phyloP scores from a whole-genome alignment of 75 land plant species.

The Chamaecyparis obtusa region DNA sequence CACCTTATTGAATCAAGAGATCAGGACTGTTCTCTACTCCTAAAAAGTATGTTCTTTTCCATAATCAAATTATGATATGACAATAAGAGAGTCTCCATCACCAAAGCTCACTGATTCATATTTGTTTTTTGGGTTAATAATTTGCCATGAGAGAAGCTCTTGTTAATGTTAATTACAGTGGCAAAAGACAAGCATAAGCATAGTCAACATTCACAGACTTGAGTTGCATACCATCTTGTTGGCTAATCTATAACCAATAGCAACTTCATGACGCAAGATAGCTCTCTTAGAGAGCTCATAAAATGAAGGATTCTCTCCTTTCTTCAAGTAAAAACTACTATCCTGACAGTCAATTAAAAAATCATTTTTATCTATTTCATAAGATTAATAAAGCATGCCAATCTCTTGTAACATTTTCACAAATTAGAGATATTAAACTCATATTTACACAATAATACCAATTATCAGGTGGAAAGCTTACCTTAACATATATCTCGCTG shows the following conservation, averaged over 20 bases:
- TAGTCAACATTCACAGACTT: not conserved
- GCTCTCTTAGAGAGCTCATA: constrained; percentile 80
- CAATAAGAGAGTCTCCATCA: constrained; percentile 63
- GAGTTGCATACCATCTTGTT: constrained; percentile 52
- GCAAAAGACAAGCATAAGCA: not conserved
- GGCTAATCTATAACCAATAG: constrained; percentile 74
- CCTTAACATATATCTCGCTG: constrained; percentile 94
- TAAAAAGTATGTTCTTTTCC: constrained; percentile 14
- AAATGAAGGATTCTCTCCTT: constrained; percentile 81
- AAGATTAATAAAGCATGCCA: not conserved
- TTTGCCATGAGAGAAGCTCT: constrained; percentile 31
- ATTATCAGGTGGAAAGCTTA: constrained; percentile 10
- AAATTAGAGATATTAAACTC: not conserved
- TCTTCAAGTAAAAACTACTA: constrained; percentile 69
- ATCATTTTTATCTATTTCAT: not conserved
- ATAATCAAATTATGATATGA: constrained; percentile 79
- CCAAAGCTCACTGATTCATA: constrained; percentile 46
- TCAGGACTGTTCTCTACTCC: not conserved
- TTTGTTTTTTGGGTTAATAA: constrained; percentile 72
- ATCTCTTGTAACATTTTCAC: not conserved
- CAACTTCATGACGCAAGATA: constrained; percentile 64
- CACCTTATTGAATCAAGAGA: not conserved
- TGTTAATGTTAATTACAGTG: not conserved
- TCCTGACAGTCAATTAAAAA: constrained; percentile 38
- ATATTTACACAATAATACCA: not conserved